A percentile compares a stretch with the other conserved stretches of the same genome.
Evolutionary conservation across 2,329 filamentous ascomycete genomes (phyloP).

Genomic region (Ceratocystis destructans): DNA sequence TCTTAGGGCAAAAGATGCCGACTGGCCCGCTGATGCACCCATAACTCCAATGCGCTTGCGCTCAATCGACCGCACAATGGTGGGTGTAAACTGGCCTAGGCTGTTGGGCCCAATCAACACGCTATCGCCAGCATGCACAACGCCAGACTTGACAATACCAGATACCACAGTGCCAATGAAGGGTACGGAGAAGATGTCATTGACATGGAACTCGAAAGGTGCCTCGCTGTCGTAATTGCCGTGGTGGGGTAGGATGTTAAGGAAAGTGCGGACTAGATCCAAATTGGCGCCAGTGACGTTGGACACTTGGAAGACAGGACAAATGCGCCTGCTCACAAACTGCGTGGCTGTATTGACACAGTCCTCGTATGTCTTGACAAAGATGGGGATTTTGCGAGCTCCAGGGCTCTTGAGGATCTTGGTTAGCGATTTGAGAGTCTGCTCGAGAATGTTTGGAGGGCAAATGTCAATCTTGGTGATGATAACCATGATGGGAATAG

Average conservation of each 20-base stretch:
- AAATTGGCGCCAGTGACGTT: constrained; percentile 91
- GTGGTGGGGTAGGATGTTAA: constrained; percentile 90
- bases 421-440: constrained; percentile 82
- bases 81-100: constrained; percentile 75
- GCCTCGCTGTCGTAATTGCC: constrained; percentile 81
- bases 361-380: constrained; percentile 81
- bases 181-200: constrained; percentile 95
- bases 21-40: constrained; percentile 79
- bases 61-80: constrained; percentile 82
- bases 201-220: constrained; percentile 87
- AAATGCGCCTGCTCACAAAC: constrained; percentile 89
- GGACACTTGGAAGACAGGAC: constrained; percentile 93
- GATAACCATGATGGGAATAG: constrained; percentile 95
- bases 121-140: constrained; percentile 79
- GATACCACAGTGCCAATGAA: constrained; percentile 94
- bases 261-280: constrained; percentile 77
- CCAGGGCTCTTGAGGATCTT: constrained; percentile 90
- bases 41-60: constrained; percentile 83
- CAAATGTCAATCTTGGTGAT: constrained; percentile 98
- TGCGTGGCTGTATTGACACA: constrained; percentile 92
- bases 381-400: constrained; percentile 87
- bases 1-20: constrained; percentile 80
- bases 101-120: constrained; percentile 84
- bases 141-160: constrained; percentile 77
- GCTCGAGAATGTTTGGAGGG: constrained; percentile 83